These are phyloP conservation scores for Suhomyces prunicola DNA, from an alignment of 805 yeast species.

Conservation along the genomic window DNA sequence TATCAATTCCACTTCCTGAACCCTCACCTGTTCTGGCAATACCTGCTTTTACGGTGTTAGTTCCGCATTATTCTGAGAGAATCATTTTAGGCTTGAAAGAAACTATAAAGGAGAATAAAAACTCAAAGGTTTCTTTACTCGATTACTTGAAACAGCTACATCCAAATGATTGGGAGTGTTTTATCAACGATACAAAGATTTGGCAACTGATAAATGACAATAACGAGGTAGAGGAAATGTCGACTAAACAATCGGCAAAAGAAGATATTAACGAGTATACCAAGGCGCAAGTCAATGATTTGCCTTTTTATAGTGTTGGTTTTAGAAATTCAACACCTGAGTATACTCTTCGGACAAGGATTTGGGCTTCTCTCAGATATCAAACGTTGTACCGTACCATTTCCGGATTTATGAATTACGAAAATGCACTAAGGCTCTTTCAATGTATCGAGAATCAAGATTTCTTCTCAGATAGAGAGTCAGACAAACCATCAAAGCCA, in stretches of 20 bases:
- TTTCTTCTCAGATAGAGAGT: conserved; percentile 26
- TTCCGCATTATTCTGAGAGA: conserved; percentile 54
- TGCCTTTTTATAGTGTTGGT: conserved; percentile 72
- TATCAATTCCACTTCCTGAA: conserved; percentile 47
- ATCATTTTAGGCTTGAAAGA: conserved; percentile 44
- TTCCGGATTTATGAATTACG: conserved; percentile 80
- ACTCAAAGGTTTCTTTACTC: conserved; percentile 55
- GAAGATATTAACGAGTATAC: not conserved
- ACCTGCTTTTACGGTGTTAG: conserved; percentile 50
- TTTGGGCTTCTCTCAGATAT: conserved; percentile 83
- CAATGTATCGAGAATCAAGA: conserved; percentile 61
- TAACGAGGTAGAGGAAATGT: not conserved
- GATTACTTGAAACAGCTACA: conserved; percentile 75
- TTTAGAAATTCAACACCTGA: conserved; percentile 65
- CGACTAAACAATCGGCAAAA: not conserved
- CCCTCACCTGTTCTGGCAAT: conserved; percentile 46
- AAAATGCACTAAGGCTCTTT: conserved; percentile 66
- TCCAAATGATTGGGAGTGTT: conserved; percentile 76
- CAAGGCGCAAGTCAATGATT: conserved; percentile 49
- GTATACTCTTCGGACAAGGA: conserved; percentile 65
- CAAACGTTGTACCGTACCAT: conserved; percentile 83
- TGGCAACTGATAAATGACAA: conserved; percentile 9
- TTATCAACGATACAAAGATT: conserved; percentile 71
- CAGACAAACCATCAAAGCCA: conserved; percentile 12
- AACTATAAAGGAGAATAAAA: conserved; percentile 43